These are phyloP conservation scores for Knufia fluminis DNA, from an alignment of 2,329 filamentous ascomycete species.

Conservation along the genomic window DNA sequence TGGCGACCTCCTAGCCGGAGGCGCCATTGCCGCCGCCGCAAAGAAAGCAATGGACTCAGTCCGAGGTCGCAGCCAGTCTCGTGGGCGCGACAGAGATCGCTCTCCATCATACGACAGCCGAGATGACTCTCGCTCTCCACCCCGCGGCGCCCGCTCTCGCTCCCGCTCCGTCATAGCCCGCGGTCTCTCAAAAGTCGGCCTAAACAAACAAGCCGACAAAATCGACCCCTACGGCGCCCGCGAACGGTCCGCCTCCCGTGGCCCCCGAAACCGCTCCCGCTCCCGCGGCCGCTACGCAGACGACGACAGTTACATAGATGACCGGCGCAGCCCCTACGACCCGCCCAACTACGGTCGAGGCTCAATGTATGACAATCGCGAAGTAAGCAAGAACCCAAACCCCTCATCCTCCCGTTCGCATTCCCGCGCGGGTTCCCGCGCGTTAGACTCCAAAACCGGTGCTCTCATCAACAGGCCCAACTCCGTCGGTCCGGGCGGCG, in stretches of 20 bases:
- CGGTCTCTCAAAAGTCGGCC: conserved; percentile 36
- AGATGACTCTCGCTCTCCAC: conserved; percentile 41
- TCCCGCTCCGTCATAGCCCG: conserved; percentile 39
- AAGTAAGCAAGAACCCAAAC: conserved; percentile 36
- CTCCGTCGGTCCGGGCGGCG: conserved; percentile 13
- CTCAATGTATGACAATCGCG: conserved; percentile 14
- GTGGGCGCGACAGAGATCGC: conserved; percentile 32
- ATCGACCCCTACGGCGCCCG: conserved; percentile 20
- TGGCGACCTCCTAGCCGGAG: conserved; percentile 35
- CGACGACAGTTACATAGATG: conserved; percentile 36
- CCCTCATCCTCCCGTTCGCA: too few relatives aligned
- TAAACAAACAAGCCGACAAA: conserved; percentile 27
- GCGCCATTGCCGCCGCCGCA: conserved; percentile 38
- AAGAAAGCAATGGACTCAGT: conserved; percentile 39
- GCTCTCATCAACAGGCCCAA: conserved; percentile 19
- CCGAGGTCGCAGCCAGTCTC: conserved; percentile 32
- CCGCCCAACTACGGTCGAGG: conserved; percentile 1
- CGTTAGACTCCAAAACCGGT: conserved; percentile 17
- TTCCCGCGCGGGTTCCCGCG: conserved; percentile 3
- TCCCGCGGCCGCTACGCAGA: conserved; percentile 24
- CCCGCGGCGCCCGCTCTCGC: conserved; percentile 31
- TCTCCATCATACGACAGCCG: conserved; percentile 46
- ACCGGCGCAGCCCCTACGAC: conserved; percentile 26
- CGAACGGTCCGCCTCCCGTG: conserved; percentile 15
- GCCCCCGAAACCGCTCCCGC: conserved; percentile 15